Evolutionary conservation across 352 stramenopile species (phyloP), one percentile per base, ranked within the genome.

Genomic region (Phytophthora chlamydospora): DNA sequence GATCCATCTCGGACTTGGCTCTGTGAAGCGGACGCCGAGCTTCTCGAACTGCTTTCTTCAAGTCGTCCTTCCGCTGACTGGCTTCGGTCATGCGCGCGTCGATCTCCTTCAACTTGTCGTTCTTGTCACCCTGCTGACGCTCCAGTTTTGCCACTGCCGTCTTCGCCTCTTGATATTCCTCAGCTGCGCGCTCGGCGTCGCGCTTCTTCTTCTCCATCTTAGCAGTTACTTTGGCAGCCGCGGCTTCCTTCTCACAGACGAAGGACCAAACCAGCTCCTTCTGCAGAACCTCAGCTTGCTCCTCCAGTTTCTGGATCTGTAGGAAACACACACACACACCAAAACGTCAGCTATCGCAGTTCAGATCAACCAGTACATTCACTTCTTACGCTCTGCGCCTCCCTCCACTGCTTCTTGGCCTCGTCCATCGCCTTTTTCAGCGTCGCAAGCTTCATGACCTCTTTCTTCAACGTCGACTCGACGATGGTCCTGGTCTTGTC

Each of bases 261-360:
- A 91, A 87, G 9, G 81, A 89, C 83, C 83, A 93, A n/a, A 76
- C 79, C 1, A 90, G 59, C 53, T 81, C 73, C n/a, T 86, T 81
- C 53, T 90, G 89, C 1, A 93, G 56, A 9, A 75, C 64, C 13
- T 56, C 67, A 43, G 90, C 76, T 27, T 90, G 78, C 8, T 73
- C 66, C 48, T 89, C 76, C 36, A 93, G 47, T 49, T 84, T 76
- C 4, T 68, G 78, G 58, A 93, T 88, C 78, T 88, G 43, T 36
- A 35, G 21, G 36, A 42, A 24, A 16, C 33, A 44, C 33, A 4
- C 16, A 50, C 16, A 27, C 48, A 35, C 27, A 41, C n/a, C 36
- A 48, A 48, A n/a, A 13, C 27, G 17, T 27, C 31, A 57, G 5
- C 21, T 24, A 24, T 24, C 21, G 21, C 21, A 24, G 21, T 24